These are phyloP conservation scores for Glycyrrhiza uralensis DNA, from an alignment of 306 rosid species.

Conservation along the genomic window DNA sequence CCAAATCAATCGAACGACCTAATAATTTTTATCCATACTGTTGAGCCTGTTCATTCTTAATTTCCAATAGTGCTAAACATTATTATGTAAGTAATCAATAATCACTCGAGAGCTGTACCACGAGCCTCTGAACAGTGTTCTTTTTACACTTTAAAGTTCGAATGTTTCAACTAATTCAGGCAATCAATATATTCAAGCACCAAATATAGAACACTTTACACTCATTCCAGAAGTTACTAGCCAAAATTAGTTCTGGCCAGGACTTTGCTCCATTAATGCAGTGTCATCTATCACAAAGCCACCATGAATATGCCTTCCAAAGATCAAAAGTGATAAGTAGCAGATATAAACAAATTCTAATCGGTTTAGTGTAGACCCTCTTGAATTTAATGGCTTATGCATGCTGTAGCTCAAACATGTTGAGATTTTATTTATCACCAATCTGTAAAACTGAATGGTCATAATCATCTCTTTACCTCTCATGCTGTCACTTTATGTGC, in stretches of 20 bases:
- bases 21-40: too few species aligned
- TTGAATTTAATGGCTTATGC: not conserved
- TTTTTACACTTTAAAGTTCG: too few species aligned
- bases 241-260: not conserved
- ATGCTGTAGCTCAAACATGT: slow-evolving; percentile 1
- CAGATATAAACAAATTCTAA: not conserved
- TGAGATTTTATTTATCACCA: slow-evolving; percentile 4
- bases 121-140: too few species aligned
- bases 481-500: not conserved
- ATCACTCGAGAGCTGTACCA: too few species aligned
- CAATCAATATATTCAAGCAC: too few species aligned
- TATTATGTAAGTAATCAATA: too few species aligned
- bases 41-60: too few species aligned
- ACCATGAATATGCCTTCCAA: not conserved
- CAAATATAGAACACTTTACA: too few species aligned
- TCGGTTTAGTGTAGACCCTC: not conserved
- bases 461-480: not conserved
- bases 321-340: not conserved
- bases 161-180: too few species aligned
- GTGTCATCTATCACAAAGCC: not conserved
- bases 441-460: not conserved
- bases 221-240: too few species aligned
- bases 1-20: too few species aligned
- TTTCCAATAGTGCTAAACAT: too few species aligned
- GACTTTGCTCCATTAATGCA: not conserved